phyloP scores from a whole-genome alignment of 139 green algal species.

The Dunaliella primolecta region DNA sequence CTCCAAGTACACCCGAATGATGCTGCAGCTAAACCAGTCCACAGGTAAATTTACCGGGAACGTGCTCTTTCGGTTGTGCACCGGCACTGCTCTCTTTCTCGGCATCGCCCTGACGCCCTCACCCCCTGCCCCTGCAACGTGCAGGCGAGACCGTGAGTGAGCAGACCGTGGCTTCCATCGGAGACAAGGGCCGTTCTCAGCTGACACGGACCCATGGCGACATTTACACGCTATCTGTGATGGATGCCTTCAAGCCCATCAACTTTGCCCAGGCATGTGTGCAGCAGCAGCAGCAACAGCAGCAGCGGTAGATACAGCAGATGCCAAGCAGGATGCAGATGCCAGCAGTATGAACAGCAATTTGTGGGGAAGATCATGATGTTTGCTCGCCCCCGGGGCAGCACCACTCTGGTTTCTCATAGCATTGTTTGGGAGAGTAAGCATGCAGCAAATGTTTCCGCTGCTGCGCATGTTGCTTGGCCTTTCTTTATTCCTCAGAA shows the following conservation, averaged over 20 bases:
- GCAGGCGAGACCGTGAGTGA: constrained; percentile 1
- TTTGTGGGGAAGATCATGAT: too few relatives aligned
- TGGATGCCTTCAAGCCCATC: constrained; percentile 58
- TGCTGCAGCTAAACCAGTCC: constrained; percentile 41
- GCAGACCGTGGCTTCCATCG: constrained; percentile 65
- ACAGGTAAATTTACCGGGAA: background rate
- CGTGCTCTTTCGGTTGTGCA: constrained; percentile 1
- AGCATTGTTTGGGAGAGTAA: too few relatives aligned
- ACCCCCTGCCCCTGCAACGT: too few relatives aligned
- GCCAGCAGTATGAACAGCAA: too few relatives aligned
- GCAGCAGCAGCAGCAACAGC: background rate
- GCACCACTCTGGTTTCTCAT: too few relatives aligned
- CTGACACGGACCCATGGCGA: constrained; percentile 63
- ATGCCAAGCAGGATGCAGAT: constrained; percentile 1
- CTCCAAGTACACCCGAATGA: constrained; percentile 78
- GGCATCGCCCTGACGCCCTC: too few relatives aligned
- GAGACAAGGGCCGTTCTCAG: constrained; percentile 91
- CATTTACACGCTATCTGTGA: constrained; percentile 33
- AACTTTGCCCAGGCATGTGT: constrained; percentile 38
- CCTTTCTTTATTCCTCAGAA: too few relatives aligned
- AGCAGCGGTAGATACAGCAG: too few relatives aligned
- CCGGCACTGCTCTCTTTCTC: background rate
- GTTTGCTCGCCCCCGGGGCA: too few relatives aligned
- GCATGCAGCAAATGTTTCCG: too few relatives aligned
- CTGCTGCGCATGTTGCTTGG: too few relatives aligned